phyloP scores from a whole-genome alignment of 805 yeast species.

The Saccharomycopsis sp. region DNA sequence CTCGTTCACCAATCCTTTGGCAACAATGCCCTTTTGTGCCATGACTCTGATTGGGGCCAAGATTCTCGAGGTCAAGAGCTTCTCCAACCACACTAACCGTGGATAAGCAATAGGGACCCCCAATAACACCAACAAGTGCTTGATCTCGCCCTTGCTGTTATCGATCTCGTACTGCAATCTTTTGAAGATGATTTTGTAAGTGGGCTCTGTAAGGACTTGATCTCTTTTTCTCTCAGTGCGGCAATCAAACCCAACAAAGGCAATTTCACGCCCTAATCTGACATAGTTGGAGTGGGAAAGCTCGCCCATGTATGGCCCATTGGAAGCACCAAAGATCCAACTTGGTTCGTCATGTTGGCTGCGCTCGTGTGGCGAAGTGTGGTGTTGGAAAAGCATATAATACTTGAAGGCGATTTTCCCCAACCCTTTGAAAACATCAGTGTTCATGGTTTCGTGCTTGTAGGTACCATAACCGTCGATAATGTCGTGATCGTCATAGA shows the following conservation, averaged over 20 bases:
- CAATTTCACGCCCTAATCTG: conserved; percentile 65
- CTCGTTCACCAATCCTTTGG: conserved; percentile 71
- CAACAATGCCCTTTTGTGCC: conserved; percentile 52
- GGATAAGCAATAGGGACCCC: conserved; percentile 97
- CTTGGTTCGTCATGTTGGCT: conserved; percentile 34
- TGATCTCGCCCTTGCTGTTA: conserved; percentile 42
- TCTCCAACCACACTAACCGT: conserved; percentile 82
- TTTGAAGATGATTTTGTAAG: conserved; percentile 54
- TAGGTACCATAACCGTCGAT: conserved; percentile 96
- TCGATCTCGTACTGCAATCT: conserved; percentile 50
- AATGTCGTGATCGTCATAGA: conserved; percentile 92
- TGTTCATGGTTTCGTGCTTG: conserved; percentile 61
- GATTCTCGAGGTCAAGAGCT: conserved; percentile 51
- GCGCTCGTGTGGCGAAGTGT: conserved; percentile 41
- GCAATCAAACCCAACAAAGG: conserved; percentile 78
- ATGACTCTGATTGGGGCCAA: conserved; percentile 56
- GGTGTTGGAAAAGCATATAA: conserved; percentile 90
- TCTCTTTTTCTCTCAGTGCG: conserved; percentile 76
- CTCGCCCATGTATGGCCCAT: conserved; percentile 65
- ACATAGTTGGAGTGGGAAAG: conserved; percentile 60
- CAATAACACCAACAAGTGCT: conserved; percentile 72
- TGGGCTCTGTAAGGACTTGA: conserved; percentile 42
- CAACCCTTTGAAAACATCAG: conserved; percentile 57
- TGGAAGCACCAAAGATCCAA: conserved; percentile 53
- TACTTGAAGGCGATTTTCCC: conserved; percentile 78